phyloP scores from a whole-genome alignment of 2,329 filamentous ascomycete species.

The Didymellaceae sp. region DNA sequence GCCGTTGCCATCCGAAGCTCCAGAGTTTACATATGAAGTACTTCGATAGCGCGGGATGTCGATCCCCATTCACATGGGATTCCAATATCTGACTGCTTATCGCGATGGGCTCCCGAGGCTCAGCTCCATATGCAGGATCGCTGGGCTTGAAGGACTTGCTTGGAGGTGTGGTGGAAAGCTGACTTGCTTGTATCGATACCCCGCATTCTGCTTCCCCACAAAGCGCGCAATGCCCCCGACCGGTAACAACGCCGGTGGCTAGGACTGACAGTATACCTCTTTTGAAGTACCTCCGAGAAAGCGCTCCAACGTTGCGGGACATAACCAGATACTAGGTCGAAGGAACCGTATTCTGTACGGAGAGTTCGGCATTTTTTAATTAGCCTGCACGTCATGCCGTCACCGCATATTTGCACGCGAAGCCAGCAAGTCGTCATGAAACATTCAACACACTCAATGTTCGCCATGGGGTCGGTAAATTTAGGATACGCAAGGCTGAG shows the following conservation, averaged over 20 bases:
- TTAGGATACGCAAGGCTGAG: too few relatives aligned
- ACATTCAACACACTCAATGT: too few relatives aligned
- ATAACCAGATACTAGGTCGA: conserved; percentile 2
- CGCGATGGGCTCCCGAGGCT: conserved; percentile 9
- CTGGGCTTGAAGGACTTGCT: not conserved
- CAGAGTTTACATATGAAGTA: not conserved
- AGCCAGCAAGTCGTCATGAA: not conserved
- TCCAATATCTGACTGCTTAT: not conserved
- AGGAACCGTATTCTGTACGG: conserved; percentile 10
- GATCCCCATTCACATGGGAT: conserved; percentile 18
- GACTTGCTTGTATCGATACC: conserved; percentile 16
- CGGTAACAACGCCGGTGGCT: conserved; percentile 12
- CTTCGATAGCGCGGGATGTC: conserved; percentile 11
- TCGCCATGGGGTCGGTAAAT: too few relatives aligned
- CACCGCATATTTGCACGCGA: conserved; percentile 2
- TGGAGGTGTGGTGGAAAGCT: conserved; percentile 10
- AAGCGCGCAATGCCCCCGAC: conserved; percentile 6
- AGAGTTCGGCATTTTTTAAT: conserved; percentile 13
- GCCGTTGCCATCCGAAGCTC: not conserved
- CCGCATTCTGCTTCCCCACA: conserved; percentile 17
- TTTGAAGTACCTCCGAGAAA: conserved; percentile 14
- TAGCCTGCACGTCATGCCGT: conserved; percentile 4
- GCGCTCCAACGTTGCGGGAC: not conserved
- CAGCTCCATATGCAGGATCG: not conserved
- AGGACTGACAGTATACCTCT: conserved; percentile 11